Evolutionary conservation across 2,329 filamentous ascomycete species (phyloP), one percentile per base, ranked within the genome.

Genomic region (Claviceps quebecensis): DNA sequence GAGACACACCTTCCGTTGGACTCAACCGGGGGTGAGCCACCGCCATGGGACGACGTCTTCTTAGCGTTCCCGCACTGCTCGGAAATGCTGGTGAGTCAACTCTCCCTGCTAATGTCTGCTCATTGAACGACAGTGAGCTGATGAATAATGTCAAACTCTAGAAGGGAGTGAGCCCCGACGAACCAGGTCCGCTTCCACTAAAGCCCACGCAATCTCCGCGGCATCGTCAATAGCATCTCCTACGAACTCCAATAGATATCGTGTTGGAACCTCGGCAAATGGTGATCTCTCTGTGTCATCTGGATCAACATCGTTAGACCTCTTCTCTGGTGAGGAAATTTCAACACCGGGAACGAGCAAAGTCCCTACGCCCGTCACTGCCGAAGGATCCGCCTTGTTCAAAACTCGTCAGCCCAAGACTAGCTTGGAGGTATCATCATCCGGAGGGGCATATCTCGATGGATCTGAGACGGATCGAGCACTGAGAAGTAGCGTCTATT

Each of bases 401-500:
- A 43, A 56, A 48, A 16, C 39, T 36, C 39, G 50, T 13, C 51
- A 47, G 16, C 19, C 38, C 2, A 34, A 23, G 19, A 17, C 26
- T 9, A 57, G 55, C 23, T 47, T 69, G 3, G 63, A 69, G 55
- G 59, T 69, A 9, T 63, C 55, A 5, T 51, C 63, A 23, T 64
- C 62, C 22, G 53, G 56, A 1, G 56, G 53, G 45, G 53, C 60
- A 44, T 49, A 45, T 1, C 49, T 47, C 5, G 52, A 53, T 8
- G 53, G 50, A 16, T 9, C 34, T n/a, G 61, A 63, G 22, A 58
- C 57, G 22, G 65, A 69, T 29, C 57, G 61, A n/a, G 58, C 57
- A 13, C 47, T 66, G 14, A 59, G 63, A 16, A 60, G 59, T 8
- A 81, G 74, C 65, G 66, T 73, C 48, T 76, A 70, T 54, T 69